A percentile compares a stretch with the other conserved stretches of the same genome.
Conservation (phyloP, 768 basidiomycete genomes). For the Collybiopsis confluens region DNA sequence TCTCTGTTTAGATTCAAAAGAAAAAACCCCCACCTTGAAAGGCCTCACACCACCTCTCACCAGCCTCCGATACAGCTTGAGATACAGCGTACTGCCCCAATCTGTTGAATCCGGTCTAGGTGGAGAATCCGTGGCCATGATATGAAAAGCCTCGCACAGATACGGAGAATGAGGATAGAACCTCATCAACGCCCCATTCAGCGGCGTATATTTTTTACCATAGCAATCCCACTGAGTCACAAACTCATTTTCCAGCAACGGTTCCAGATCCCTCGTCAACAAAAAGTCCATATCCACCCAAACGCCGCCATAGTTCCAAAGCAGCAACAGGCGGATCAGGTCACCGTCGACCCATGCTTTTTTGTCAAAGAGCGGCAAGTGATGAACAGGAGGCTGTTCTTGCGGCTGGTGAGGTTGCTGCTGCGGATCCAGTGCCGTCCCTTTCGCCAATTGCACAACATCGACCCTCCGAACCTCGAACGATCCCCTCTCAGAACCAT, state of each 20-base stretch:
- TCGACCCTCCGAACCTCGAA: conserved; percentile 72
- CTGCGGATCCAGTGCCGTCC: conserved; percentile 77
- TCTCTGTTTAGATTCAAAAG: no score
- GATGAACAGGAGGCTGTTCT: neutral
- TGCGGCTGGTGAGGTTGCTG: no score
- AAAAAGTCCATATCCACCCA: conserved; percentile 99
- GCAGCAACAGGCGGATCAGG: conserved; percentile 77
- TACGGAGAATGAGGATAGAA: conserved; percentile 91
- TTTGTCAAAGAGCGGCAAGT: conserved; percentile 55
- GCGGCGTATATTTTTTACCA: conserved; percentile 72
- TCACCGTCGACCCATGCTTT: conserved; percentile 97
- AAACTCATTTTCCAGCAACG: conserved; percentile 90
- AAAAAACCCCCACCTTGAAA: conserved; percentile 64
- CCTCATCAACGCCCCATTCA: conserved; percentile 95
- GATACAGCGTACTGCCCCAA: conserved; percentile 91
- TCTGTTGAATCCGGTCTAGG: conserved; percentile 81
- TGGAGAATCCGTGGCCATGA: conserved; percentile 72
- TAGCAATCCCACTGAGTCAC: conserved; percentile 99
- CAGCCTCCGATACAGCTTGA: conserved; percentile 86
- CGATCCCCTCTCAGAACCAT: conserved; percentile 20
- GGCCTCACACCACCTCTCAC: conserved; percentile 69
- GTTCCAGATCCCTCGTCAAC: conserved; percentile 80
- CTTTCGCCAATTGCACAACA: conserved; percentile 58
- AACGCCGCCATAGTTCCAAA: conserved; percentile 89
- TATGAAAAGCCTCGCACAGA: conserved; percentile 93